These are phyloP conservation scores for Teunomyces aglyptinius DNA, from an alignment of 805 yeast genomes.

Conservation along the genomic window DNA sequence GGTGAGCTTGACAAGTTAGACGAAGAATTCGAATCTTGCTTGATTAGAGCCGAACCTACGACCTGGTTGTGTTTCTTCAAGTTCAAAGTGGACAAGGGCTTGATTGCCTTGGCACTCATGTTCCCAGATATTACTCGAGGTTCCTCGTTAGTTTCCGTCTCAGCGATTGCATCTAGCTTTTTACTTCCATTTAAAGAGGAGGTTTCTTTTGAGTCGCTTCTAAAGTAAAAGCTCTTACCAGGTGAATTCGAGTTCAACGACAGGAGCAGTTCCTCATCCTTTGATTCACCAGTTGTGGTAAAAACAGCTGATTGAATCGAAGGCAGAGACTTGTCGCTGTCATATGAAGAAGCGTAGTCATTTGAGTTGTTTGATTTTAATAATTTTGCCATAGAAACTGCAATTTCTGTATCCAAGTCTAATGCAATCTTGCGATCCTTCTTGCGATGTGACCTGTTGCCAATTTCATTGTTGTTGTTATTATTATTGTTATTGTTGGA, in stretches of 20 bases:
- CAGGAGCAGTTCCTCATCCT: conserved; percentile 40
- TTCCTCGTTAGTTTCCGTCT: conserved; percentile 15
- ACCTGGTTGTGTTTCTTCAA: conserved; percentile 11
- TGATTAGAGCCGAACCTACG: conserved; percentile 5
- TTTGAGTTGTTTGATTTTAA: conserved; percentile 13
- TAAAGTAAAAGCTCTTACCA: conserved; percentile 7
- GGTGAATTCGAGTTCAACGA: conserved; percentile 29
- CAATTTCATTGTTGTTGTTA: conserved; percentile 8
- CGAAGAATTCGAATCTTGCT: conserved; percentile 14
- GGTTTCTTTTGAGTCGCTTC: conserved; percentile 6
- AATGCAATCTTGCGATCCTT: conserved; percentile 7
- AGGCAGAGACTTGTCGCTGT: conserved; percentile 38
- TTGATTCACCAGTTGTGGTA: conserved; percentile 26
- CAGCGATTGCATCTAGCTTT: conserved; percentile 22
- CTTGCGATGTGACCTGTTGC: conserved; percentile 4
- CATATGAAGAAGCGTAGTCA: conserved; percentile 32
- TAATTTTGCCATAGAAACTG: conserved; percentile 45
- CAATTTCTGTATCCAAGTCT: conserved; percentile 42
- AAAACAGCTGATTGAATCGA: conserved; percentile 34
- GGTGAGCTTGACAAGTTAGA: conserved; percentile 22
- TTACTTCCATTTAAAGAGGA: background rate
- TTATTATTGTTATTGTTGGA: conserved; percentile 9
- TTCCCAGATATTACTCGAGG: background rate
- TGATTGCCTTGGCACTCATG: conserved; percentile 12
- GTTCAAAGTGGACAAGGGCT: conserved; percentile 8